phyloP scores from a whole-genome alignment of 495 filamentous ascomycete species.

The Penicillium silybi region DNA sequence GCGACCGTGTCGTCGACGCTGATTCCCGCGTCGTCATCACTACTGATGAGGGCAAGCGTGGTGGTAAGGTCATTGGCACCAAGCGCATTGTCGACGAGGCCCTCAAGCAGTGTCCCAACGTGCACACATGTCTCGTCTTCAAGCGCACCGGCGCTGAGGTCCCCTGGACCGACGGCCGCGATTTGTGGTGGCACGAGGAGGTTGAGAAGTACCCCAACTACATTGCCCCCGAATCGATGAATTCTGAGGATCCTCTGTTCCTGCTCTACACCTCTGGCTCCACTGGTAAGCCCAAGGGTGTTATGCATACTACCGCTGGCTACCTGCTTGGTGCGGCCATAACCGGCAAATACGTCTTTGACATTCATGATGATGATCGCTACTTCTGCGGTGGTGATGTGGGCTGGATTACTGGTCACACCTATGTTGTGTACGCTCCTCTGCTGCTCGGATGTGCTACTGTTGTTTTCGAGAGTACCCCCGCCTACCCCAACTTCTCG shows the following conservation, averaged over 20 bases:
- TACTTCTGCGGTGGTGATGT: slow-evolving; percentile 99
- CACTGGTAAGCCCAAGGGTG: slow-evolving; percentile 97
- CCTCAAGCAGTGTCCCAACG: slow-evolving; percentile 92
- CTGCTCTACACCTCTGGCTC: slow-evolving; percentile 97
- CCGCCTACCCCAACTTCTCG: slow-evolving; percentile 95
- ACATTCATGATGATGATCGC: slow-evolving; percentile 87
- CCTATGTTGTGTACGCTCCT: slow-evolving; percentile 96
- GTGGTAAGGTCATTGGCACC: slow-evolving; percentile 95
- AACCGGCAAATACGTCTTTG: slow-evolving; percentile 98
- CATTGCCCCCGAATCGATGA: slow-evolving; percentile 80
- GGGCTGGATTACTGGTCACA: slow-evolving; percentile 99
- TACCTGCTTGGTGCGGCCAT: slow-evolving; percentile 89
- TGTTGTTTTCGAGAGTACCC: slow-evolving; percentile 98
- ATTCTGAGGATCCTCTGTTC: slow-evolving; percentile 94
- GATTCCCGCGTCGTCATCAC: slow-evolving; percentile 91
- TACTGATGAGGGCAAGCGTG: slow-evolving; percentile 94
- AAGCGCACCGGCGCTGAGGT: slow-evolving; percentile 94
- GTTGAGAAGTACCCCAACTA: slow-evolving; percentile 91
- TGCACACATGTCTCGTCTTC: slow-evolving; percentile 80
- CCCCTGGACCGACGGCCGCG: slow-evolving; percentile 82
- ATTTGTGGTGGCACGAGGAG: slow-evolving; percentile 98
- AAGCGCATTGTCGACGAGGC: slow-evolving; percentile 99
- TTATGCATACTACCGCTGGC: slow-evolving; percentile 96
- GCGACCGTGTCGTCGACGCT: slow-evolving; percentile 91
- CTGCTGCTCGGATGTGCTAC: slow-evolving; percentile 89